A percentile compares a stretch with the other conserved stretches of the same genome.
These are phyloP conservation scores for Globisporangium camurandrum DNA, from an alignment of 352 stramenopile genomes.

Conservation along the genomic window DNA sequence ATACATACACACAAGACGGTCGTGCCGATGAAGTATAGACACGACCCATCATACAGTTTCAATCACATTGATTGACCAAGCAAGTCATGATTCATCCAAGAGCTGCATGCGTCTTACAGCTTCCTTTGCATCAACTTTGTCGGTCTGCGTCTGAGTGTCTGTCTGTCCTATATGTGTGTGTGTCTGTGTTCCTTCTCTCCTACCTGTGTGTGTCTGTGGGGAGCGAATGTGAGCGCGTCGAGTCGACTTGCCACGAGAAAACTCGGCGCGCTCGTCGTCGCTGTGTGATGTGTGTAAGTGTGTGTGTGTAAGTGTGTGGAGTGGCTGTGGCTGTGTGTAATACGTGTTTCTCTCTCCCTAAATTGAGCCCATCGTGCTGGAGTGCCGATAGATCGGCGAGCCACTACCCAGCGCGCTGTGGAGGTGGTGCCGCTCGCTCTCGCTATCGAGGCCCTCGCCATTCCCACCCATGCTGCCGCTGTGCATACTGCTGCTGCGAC, in stretches of 20 bases:
- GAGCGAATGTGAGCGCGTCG: too few species aligned
- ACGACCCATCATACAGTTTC: too few species aligned
- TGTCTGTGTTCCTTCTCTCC: constrained; percentile 17
- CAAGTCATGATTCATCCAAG: too few species aligned
- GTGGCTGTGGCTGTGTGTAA: constrained; percentile 3
- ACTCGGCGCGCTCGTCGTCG: too few species aligned
- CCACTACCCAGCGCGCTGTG: constrained; percentile 25
- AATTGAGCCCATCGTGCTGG: constrained; percentile 34
- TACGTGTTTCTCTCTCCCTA: constrained; percentile 51
- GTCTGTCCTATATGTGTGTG: constrained; percentile 16
- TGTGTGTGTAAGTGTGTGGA: constrained; percentile 5
- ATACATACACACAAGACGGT: too few species aligned
- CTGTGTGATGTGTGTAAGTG: constrained; percentile 11
- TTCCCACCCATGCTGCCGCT: constrained; percentile 9
- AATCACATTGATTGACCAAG: too few species aligned
- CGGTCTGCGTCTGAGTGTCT: constrained; percentile 2
- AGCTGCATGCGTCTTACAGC: too few species aligned
- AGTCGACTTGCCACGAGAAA: too few species aligned
- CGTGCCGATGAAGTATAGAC: too few species aligned
- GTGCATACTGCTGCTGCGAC: constrained; percentile 13
- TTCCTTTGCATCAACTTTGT: too few species aligned
- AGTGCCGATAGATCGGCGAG: constrained; percentile 26
- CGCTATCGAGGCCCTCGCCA: too few species aligned
- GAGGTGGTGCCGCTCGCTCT: constrained; percentile 16
- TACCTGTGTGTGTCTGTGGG: constrained; percentile 3